These are phyloP conservation scores for Trebouxiophyceae sp. DNA, from an alignment of 163 green algal genomes.

Conservation along the genomic window DNA sequence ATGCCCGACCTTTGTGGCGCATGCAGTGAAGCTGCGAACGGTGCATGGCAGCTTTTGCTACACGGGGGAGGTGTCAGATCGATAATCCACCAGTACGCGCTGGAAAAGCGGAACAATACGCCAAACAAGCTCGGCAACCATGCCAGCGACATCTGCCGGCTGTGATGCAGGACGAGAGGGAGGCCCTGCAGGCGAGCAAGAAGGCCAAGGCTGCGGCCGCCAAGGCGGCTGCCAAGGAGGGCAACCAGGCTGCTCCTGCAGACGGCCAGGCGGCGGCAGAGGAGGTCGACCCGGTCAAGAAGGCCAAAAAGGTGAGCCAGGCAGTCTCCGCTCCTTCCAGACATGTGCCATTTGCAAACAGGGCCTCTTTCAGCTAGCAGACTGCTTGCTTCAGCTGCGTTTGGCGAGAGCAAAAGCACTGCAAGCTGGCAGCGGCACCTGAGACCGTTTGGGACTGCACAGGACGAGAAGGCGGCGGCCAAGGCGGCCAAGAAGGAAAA, in stretches of 20 bases:
- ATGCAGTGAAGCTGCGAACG: not conserved
- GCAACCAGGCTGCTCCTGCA: slow-evolving; percentile 14
- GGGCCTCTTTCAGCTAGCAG: no score
- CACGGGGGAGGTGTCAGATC: no score
- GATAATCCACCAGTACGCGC: no score
- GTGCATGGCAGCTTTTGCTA: no score
- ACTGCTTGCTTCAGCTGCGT: no score
- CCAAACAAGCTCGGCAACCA: not conserved
- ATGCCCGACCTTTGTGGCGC: no score
- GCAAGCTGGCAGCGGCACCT: no score
- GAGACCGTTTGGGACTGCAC: no score
- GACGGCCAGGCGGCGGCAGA: slow-evolving; percentile 38
- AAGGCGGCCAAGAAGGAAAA: slow-evolving; percentile 84
- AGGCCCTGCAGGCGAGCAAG: slow-evolving; percentile 16
- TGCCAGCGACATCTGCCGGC: not conserved
- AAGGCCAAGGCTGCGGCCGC: slow-evolving; percentile 48
- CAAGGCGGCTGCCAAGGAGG: slow-evolving; percentile 39
- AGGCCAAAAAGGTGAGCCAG: no score
- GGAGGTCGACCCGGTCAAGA: slow-evolving; percentile 1
- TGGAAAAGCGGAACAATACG: not conserved
- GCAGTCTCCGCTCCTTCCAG: no score
- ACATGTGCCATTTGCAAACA: no score
- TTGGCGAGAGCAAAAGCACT: no score
- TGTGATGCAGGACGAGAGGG: slow-evolving; percentile 16
- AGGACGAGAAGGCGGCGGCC: slow-evolving; percentile 55